Base-by-base conservation (phyloP, 208 protist genomes). In the Leishmania tarentolae region DNA sequence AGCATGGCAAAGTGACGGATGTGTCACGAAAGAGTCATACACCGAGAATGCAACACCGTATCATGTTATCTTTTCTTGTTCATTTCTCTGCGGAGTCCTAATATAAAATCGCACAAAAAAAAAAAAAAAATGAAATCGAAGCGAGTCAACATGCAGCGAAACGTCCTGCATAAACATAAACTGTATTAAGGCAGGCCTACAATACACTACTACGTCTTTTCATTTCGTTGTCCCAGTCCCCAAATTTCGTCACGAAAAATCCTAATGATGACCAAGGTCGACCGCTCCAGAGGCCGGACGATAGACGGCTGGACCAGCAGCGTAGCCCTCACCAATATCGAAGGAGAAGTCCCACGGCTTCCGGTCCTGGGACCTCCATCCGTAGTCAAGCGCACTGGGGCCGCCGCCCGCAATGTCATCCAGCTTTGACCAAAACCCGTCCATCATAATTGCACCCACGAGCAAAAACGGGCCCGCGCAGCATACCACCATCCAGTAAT, bases 331-430 rank as follows among this genome's bases (percentile, higher is more conserved):
- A 90, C 94, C 94, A 70, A 94, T 93, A 79, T 95, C 92, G 78
- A 97, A 97, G 56, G 90, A 86, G 84, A 97, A 97, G 83, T 97
- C 92, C 94, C 94, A 97, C 24, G 94, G 94, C 87, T 97, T 93
- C 59, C 90, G 84, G 79, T 93, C 92, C 74, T 93, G 81, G 31
- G 88, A 89, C 70, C 90, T 86, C 91, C 90, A 95, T 69, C 91
- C 92, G 71, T 95, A 95, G 78, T 97, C 92, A 65, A 95, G 82
- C 37, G 91, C 88, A 65, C 86, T 92, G 37, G 92, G 87, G 57
- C 94, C 94, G 70, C 94, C 94, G 37, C 92, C 94, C 44, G 91
- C 78, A 80, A 95, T 94, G 46, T 93, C 94, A 86, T 95, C 94
- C 52, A 97, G 83, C 86, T 95, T 95, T 13, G 93, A 79, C 90